phyloP scores from a whole-genome alignment of 2,329 filamentous ascomycete genomes.

The Teratosphaeria pseudoeucalypti region DNA sequence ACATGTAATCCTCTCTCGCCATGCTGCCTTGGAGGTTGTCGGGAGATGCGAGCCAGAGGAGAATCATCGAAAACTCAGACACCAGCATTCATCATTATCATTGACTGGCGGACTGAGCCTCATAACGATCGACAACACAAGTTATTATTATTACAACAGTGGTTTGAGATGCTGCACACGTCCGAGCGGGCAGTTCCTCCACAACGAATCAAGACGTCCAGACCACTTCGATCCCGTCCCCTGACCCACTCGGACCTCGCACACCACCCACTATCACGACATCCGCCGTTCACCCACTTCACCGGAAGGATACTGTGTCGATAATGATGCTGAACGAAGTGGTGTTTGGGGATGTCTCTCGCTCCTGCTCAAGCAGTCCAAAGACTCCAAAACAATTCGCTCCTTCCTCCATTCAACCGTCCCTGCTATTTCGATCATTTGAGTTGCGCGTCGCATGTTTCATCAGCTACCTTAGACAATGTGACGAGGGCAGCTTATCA shows the following conservation, averaged over 20 bases:
- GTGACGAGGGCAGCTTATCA: neutral
- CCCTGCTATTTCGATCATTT: neutral
- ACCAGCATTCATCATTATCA: neutral
- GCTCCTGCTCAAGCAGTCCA: neutral
- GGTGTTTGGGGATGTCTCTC: neutral
- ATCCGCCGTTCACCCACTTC: neutral
- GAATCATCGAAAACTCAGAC: neutral
- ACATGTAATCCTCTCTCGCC: too few species aligned
- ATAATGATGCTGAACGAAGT: neutral
- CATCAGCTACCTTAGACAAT: neutral
- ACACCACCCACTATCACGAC: neutral
- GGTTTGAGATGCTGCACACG: neutral
- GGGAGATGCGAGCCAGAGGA: neutral
- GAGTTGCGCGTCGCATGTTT: neutral
- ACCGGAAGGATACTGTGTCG: neutral
- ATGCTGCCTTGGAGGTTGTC: too few species aligned
- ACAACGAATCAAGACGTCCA: neutral
- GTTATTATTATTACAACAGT: too few species aligned
- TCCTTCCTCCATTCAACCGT: neutral
- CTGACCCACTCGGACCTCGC: neutral
- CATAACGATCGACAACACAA: neutral
- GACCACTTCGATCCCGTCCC: neutral
- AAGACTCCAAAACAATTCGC: neutral
- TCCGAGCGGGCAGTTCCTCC: neutral
- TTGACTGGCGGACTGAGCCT: neutral